Base-by-base conservation (phyloP, 768 basidiomycete genomes). In the Cantharellus anzutake region DNA sequence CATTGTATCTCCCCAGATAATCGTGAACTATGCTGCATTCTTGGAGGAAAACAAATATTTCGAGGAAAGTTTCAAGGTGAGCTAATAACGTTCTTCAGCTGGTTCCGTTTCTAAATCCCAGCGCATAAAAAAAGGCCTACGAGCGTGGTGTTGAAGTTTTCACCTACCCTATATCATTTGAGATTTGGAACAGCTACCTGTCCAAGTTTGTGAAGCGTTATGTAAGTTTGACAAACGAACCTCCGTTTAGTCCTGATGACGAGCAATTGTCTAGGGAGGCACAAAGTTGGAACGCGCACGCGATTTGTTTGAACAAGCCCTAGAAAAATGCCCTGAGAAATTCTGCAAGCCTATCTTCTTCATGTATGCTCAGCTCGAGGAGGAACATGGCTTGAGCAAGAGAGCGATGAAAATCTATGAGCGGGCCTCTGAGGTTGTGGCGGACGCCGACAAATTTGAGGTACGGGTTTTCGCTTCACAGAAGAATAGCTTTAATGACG, bases 181-280 rank as follows among this genome's bases (percentile, higher is more conserved):
- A 99, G 71, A 83, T 99, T 63, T 98, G 96, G 94, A 98, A 99
- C 70, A 96, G 96, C 58, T 99, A 98, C 70, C 73, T 99, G 20
- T 84, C 89, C 51, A 98, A 98, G 71, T 99, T 99, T 69, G 80
- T 93, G 61, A 92, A 90, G 71, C 86, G 96, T 72, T 97, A 93
- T 71, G 90, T 93, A 65, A 68, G 86, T 77, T 7, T 29, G 20
- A 29, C 20, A 29, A 29, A 29, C 20, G 20, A 29, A 29, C 20
- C 20, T 29, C 20, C 20, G 3, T 0, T 40, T 56, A 34, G 40
- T 14, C 39, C 29, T 40, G 20, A 29, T 29, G 20, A 29, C 20
- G 20, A 29, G 20, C 20, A 29, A 29, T 29, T 29, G 20, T 59
- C 7, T 55, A 93, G 89, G 91, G 86, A 40, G 96, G 96, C 3